Percentiles rank a stretch among this genome's conserved stretches.
Conservation (phyloP, 2,329 filamentous ascomycete species). For the Claviceps maximensis region DNA sequence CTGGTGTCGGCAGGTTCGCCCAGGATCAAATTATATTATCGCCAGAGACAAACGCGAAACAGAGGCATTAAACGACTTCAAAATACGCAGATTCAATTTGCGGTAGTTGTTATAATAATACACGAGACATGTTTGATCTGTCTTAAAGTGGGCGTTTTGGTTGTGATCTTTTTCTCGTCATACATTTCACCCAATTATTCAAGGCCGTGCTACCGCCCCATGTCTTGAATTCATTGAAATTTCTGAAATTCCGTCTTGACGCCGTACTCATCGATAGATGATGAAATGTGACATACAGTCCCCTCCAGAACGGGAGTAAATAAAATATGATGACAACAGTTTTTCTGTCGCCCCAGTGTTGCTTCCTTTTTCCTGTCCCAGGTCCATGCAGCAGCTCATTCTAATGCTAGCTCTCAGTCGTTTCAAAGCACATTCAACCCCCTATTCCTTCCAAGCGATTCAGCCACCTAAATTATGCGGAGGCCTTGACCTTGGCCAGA, state of each 20-base stretch:
- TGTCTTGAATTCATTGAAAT: constrained; percentile 29
- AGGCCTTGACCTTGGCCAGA: constrained; percentile 80
- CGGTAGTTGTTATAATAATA: neutral
- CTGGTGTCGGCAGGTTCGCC: neutral
- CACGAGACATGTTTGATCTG: neutral
- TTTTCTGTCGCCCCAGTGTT: constrained; percentile 24
- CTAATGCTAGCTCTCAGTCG: constrained; percentile 24
- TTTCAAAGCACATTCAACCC: constrained; percentile 13
- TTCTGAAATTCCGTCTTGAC: constrained; percentile 51
- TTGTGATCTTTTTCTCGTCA: neutral
- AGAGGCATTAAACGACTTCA: neutral
- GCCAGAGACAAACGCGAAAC: too few relatives aligned
- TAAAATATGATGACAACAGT: constrained; percentile 28
- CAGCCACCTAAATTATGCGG: constrained; percentile 43
- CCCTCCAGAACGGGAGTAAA: constrained; percentile 40
- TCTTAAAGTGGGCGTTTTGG: neutral
- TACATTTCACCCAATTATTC: constrained; percentile 6
- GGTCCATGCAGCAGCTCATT: constrained; percentile 23
- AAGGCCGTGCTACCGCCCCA: constrained; percentile 15
- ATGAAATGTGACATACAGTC: constrained; percentile 52
- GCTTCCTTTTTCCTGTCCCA: constrained; percentile 18
- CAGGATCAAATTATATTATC: neutral
- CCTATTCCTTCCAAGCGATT: constrained; percentile 20
- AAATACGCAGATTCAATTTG: neutral
- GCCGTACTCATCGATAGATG: constrained; percentile 46